phyloP scores from a whole-genome alignment of 768 basidiomycete genomes.

The Hygrophoropsis aurantiaca region DNA sequence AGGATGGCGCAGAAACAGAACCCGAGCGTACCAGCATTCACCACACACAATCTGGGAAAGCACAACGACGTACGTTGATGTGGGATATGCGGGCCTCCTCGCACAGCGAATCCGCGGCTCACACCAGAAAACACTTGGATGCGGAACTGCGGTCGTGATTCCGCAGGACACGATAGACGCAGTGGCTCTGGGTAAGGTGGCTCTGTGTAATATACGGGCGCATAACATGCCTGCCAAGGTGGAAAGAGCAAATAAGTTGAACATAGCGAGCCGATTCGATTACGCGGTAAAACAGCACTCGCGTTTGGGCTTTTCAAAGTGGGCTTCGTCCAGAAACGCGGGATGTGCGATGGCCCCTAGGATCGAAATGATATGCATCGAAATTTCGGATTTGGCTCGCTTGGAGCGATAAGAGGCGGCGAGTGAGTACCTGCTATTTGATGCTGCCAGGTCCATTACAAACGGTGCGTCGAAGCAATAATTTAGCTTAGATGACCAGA shows the following conservation, averaged over 20 bases:
- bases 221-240: too few species aligned
- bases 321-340: conserved; percentile 47
- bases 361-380: neutral
- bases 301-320: conserved; percentile 50
- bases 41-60: neutral
- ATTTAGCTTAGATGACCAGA: conserved; percentile 46
- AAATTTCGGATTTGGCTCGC: neutral
- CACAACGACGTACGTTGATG: neutral
- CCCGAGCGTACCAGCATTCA: neutral
- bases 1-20: neutral
- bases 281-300: conserved; percentile 9
- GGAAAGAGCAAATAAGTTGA: too few species aligned
- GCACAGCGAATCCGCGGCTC: conserved; percentile 24
- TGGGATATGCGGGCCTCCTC: conserved; percentile 13
- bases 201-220: too few species aligned
- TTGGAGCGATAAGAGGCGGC: neutral
- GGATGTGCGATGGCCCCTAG: conserved; percentile 54
- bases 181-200: too few species aligned
- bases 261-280: too few species aligned
- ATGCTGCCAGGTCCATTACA: conserved; percentile 43
- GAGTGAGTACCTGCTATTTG: conserved; percentile 40
- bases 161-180: too few species aligned
- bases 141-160: conserved; percentile 48
- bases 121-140: conserved; percentile 49
- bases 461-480: conserved; percentile 58